A percentile compares a stretch with the other conserved stretches of the same genome.
These are phyloP conservation scores for Mycena citricolor DNA, from an alignment of 1,284 basidiomycete species.

Conservation along the genomic window DNA sequence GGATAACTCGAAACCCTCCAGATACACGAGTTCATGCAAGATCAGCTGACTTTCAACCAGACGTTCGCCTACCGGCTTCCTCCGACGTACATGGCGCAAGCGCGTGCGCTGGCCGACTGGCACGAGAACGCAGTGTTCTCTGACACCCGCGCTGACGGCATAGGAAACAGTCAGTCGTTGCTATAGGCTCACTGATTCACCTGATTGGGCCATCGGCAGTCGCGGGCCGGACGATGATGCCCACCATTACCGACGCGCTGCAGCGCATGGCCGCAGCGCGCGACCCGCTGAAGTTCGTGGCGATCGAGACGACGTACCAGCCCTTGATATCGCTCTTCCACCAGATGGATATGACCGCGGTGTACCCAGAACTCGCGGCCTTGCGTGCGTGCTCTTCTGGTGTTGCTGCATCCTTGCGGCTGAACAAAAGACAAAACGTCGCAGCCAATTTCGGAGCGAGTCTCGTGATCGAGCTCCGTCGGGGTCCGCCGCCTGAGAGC, in stretches of 20 bases:
- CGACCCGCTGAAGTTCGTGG: constrained; percentile 74
- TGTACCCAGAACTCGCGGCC: constrained; percentile 56
- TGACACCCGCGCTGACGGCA: constrained; percentile 54
- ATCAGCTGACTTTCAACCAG: constrained; percentile 76
- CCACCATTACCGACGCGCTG: constrained; percentile 68
- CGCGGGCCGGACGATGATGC: constrained; percentile 75
- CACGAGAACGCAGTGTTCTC: constrained; percentile 81
- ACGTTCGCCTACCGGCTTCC: constrained; percentile 73
- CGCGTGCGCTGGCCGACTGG: constrained; percentile 61
- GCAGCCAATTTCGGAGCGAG: constrained; percentile 79
- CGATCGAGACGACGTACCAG: constrained; percentile 82
- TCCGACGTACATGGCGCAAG: constrained; percentile 67
- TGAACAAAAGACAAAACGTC: too few species aligned
- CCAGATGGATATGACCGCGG: constrained; percentile 61
- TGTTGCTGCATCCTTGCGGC: constrained; percentile 3
- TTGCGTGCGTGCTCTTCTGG: constrained; percentile 56
- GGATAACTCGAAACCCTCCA: constrained; percentile 28
- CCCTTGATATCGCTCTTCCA: constrained; percentile 87
- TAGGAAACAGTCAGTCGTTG: constrained; percentile 65
- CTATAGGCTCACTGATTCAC: not conserved
- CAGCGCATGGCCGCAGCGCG: constrained; percentile 75
- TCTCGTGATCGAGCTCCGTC: constrained; percentile 76
- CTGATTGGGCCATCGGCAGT: constrained; percentile 42
- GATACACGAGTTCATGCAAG: constrained; percentile 78
- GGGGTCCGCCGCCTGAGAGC: constrained; percentile 68